These are phyloP conservation scores for Tetrahymena malaccensis DNA, from an alignment of 73 alveolate species.

Conservation along the genomic window DNA sequence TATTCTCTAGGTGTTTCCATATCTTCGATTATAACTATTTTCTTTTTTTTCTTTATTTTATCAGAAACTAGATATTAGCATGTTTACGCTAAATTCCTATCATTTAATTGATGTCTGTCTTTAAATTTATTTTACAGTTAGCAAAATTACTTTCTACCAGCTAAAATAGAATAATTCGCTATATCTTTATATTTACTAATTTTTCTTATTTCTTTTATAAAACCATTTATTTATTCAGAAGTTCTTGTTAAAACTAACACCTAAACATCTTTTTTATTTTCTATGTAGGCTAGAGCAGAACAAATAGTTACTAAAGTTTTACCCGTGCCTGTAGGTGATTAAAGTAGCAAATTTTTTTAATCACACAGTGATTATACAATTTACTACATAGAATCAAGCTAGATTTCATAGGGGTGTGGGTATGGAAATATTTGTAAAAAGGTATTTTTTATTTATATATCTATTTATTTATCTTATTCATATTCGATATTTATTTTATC, in stretches of 20 bases:
- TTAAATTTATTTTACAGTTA: background rate
- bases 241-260: background rate
- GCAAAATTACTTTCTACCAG: background rate
- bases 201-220: background rate
- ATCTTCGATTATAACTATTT: too few species aligned
- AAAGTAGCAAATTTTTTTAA: background rate
- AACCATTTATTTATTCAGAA: background rate
- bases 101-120: background rate
- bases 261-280: background rate
- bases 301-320: constrained; percentile 63
- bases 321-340: constrained; percentile 89
- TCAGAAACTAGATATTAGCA: too few species aligned
- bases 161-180: background rate
- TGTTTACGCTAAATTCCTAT: too few species aligned
- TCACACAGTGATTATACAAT: background rate
- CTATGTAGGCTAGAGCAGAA: constrained; percentile 43
- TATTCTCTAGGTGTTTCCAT: too few species aligned
- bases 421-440: background rate
- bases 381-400: background rate
- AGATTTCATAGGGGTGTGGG: background rate
- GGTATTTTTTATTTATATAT: too few species aligned
- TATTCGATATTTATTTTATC: too few species aligned
- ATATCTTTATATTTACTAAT: background rate
- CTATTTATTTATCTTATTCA: background rate
- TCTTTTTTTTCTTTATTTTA: too few species aligned